These are phyloP conservation scores for Bryoglossum gracile DNA, from an alignment of 495 filamentous ascomycete genomes.

Conservation along the genomic window DNA sequence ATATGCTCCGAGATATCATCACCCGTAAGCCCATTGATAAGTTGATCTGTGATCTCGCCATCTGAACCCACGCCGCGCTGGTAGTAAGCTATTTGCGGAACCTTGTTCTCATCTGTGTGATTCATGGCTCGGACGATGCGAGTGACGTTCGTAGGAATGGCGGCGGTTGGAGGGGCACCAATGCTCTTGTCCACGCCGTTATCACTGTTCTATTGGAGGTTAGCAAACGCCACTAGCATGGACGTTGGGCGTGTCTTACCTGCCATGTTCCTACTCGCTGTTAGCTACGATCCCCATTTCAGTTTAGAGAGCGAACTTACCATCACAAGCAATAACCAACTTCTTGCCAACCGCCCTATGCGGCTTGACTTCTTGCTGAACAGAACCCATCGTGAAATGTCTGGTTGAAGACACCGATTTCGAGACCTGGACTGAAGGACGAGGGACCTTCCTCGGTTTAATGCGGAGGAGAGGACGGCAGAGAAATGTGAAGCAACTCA, in stretches of 20 bases:
- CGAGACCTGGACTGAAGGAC: no score
- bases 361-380: no score
- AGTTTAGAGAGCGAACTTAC: slow-evolving; percentile 6
- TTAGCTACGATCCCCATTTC: neutral
- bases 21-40: slow-evolving; percentile 41
- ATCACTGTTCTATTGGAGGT: slow-evolving; percentile 14
- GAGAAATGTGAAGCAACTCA: no score
- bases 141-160: slow-evolving; percentile 44
- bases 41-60: slow-evolving; percentile 34
- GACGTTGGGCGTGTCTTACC: slow-evolving; percentile 1
- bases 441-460: no score
- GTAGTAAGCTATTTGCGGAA: slow-evolving; percentile 40
- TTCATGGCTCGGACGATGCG: slow-evolving; percentile 37
- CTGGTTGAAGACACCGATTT: no score
- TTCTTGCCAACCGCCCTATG: slow-evolving; percentile 16
- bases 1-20: slow-evolving; percentile 48
- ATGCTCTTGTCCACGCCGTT: neutral
- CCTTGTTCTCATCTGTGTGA: slow-evolving; percentile 30
- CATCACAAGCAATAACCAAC: slow-evolving; percentile 20
- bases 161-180: slow-evolving; percentile 21
- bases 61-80: slow-evolving; percentile 43
- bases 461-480: no score
- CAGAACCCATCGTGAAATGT: no score
- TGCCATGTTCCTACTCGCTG: slow-evolving; percentile 9
- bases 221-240: neutral